A percentile compares a stretch with the other conserved stretches of the same genome.
These are phyloP conservation scores for Stemphylium vesicarium DNA, from an alignment of 2,329 filamentous ascomycete species.

Conservation along the genomic window DNA sequence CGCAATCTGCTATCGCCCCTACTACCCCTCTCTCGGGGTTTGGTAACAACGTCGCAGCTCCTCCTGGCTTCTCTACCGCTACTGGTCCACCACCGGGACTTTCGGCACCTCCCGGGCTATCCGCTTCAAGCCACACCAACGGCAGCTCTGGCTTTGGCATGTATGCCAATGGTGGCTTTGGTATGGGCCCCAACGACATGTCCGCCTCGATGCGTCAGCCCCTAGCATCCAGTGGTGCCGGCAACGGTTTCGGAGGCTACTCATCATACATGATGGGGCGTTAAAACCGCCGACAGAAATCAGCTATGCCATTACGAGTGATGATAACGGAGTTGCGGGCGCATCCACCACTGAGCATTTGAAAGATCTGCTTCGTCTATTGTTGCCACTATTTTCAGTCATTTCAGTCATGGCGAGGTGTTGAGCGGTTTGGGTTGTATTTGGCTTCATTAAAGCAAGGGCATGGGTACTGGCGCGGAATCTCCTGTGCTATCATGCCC, in stretches of 20 bases:
- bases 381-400: conserved; percentile 50
- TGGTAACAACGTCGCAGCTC: conserved; percentile 61
- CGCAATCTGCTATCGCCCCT: conserved; percentile 58
- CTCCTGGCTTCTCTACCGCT: conserved; percentile 67
- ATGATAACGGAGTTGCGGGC: conserved; percentile 44
- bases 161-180: conserved; percentile 48
- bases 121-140: conserved; percentile 40
- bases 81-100: conserved; percentile 85
- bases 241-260: conserved; percentile 43
- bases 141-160: conserved; percentile 43
- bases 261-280: conserved; percentile 51
- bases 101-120: conserved; percentile 74
- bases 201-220: conserved; percentile 42
- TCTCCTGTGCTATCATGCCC: conserved; percentile 40
- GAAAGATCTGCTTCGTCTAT: conserved; percentile 40
- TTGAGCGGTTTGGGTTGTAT: conserved; percentile 42
- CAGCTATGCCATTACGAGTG: conserved; percentile 42
- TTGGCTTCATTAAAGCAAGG: conserved; percentile 44
- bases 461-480: conserved; percentile 51
- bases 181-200: conserved; percentile 45
- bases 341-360: conserved; percentile 41
- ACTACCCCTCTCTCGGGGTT: conserved; percentile 63
- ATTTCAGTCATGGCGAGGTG: conserved; percentile 52
- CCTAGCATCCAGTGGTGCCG: conserved; percentile 39
- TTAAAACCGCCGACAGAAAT: conserved; percentile 25